These are phyloP conservation scores for Cordyceps cateniannulata DNA, from an alignment of 2,329 filamentous ascomycete species.

Conservation along the genomic window DNA sequence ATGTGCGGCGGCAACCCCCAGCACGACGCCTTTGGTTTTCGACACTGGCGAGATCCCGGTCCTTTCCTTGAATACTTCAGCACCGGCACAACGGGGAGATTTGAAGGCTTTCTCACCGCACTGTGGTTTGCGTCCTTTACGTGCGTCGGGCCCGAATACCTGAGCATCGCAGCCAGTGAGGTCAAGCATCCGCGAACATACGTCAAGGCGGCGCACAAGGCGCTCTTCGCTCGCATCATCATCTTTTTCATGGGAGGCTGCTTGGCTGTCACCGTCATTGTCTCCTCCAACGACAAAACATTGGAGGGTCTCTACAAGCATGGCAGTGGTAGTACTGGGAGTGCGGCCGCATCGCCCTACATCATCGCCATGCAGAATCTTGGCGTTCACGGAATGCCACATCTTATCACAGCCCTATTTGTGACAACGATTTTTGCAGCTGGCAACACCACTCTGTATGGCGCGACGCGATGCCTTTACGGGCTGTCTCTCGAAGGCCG, in stretches of 20 bases:
- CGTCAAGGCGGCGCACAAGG: conserved; percentile 64
- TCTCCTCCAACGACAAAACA: conserved; percentile 55
- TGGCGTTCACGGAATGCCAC: conserved; percentile 44
- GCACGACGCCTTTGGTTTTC: conserved; percentile 62
- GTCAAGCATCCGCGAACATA: conserved; percentile 55
- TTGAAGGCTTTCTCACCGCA: conserved; percentile 63
- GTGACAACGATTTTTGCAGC: conserved; percentile 19
- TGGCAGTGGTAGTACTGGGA: conserved; percentile 24
- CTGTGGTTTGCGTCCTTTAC: conserved; percentile 59
- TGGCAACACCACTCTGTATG: background rate
- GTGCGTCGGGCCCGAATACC: conserved; percentile 61
- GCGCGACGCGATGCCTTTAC: background rate
- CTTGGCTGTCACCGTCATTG: conserved; percentile 58
- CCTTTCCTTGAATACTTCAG: conserved; percentile 48
- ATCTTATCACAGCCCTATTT: conserved; percentile 49
- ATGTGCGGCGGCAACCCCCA: conserved; percentile 73
- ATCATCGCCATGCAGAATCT: conserved; percentile 56
- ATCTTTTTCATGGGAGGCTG: conserved; percentile 65
- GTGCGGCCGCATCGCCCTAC: conserved; percentile 53
- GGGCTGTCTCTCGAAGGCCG: background rate
- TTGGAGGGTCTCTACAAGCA: conserved; percentile 45
- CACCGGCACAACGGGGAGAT: conserved; percentile 55
- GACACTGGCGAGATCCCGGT: conserved; percentile 50
- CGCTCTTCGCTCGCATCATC: conserved; percentile 64
- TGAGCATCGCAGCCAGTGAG: conserved; percentile 63